Percentiles rank a stretch among this genome's conserved stretches.
Conservation (phyloP, 352 stramenopile genomes). For the Phytophthora chlamydospora region DNA sequence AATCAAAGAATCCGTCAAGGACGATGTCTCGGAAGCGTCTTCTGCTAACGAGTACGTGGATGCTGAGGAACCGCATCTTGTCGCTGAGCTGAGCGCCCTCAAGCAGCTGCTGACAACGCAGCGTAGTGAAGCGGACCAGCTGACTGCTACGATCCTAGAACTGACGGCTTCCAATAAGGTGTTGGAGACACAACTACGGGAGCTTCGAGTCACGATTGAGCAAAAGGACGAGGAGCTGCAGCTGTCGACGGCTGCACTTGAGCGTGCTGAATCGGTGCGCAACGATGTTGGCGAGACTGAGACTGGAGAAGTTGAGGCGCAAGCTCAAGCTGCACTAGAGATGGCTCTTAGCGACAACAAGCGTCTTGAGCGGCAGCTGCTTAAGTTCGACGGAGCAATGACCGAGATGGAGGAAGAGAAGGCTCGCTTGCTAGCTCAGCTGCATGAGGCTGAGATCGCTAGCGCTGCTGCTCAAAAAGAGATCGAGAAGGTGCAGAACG, state of each 20-base stretch:
- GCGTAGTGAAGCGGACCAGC: conserved; percentile 25
- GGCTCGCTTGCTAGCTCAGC: conserved; percentile 42
- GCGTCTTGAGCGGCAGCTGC: conserved; percentile 46
- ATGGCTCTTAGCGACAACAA: conserved; percentile 42
- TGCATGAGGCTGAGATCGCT: conserved; percentile 49
- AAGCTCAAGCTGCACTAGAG: conserved; percentile 34
- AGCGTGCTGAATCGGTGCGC: conserved; percentile 18
- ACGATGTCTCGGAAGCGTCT: conserved; percentile 52
- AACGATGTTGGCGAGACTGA: conserved; percentile 30
- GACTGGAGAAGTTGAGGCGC: conserved; percentile 21
- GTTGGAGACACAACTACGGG: conserved; percentile 28
- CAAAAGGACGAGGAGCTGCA: conserved; percentile 35
- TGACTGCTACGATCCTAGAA: conserved; percentile 26
- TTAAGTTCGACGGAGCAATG: conserved; percentile 53
- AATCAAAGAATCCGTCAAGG: conserved; percentile 20
- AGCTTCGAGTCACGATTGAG: conserved; percentile 24
- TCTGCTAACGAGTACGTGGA: conserved; percentile 66
- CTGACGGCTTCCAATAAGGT: conserved; percentile 30
- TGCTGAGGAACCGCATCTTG: conserved; percentile 57
- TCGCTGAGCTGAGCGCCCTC: conserved; percentile 59
- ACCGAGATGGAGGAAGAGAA: conserved; percentile 62
- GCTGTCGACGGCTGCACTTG: conserved; percentile 22
- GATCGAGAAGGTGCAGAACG: conserved; percentile 38
- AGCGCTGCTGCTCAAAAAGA: conserved; percentile 43
- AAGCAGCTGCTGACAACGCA: conserved; percentile 36